A percentile compares a stretch with the other conserved stretches of the same genome.
These are phyloP conservation scores for Nelumbo lutea DNA, from an alignment of 164 flowering plant genomes.

Conservation along the genomic window DNA sequence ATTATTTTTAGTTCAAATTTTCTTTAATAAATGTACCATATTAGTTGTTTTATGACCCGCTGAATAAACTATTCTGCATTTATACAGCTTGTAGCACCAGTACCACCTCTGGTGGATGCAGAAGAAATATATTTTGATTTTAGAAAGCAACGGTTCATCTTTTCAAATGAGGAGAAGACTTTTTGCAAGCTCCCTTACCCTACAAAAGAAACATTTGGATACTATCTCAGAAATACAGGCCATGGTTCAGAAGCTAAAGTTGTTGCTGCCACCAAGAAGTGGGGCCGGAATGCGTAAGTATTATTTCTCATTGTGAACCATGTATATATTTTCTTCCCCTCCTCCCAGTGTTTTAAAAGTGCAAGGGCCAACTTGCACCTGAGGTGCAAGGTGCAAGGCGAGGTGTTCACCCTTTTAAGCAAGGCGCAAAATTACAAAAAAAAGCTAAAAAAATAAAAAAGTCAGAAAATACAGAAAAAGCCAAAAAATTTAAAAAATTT, in stretches of 20 bases:
- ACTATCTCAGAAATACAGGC: conserved; percentile 76
- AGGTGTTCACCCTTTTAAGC: too few species aligned
- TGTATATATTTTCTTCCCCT: too few species aligned
- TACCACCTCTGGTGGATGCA: conserved; percentile 38
- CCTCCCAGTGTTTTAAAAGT: too few species aligned
- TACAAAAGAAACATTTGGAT: conserved; percentile 75
- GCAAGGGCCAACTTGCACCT: too few species aligned
- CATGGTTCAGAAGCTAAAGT: conserved; percentile 91
- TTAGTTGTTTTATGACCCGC: neutral
- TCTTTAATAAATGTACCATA: neutral
- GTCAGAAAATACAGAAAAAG: too few species aligned
- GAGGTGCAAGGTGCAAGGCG: too few species aligned
- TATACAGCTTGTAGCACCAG: conserved; percentile 44
- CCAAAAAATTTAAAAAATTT: too few species aligned
- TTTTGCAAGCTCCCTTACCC: conserved; percentile 92
- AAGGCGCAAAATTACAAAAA: too few species aligned
- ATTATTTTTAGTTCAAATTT: too few species aligned
- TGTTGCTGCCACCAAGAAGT: conserved; percentile 69
- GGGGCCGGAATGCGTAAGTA: conserved; percentile 95
- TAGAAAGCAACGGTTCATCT: conserved; percentile 82
- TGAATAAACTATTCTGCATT: neutral
- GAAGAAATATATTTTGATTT: conserved; percentile 92
- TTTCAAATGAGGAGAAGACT: conserved; percentile 63
- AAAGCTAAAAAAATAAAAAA: too few species aligned
- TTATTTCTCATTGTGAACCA: neutral